These are phyloP conservation scores for Solanum pinnatisectum DNA, from an alignment of 257 asterid species.

Conservation along the genomic window DNA sequence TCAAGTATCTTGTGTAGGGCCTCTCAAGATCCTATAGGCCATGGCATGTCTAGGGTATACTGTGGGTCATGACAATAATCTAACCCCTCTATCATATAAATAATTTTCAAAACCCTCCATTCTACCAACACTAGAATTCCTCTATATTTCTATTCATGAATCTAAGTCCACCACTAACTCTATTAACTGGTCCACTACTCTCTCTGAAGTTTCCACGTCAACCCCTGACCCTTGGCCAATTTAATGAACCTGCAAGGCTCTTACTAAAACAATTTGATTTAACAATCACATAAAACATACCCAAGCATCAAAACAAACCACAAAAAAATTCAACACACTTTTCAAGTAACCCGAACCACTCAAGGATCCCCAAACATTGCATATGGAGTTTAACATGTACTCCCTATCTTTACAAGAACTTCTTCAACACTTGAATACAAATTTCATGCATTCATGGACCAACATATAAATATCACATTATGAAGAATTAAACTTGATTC, in stretches of 20 bases:
- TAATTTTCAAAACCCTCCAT: no score
- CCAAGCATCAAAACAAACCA: background rate
- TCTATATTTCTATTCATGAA: background rate
- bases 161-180: background rate
- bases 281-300: background rate
- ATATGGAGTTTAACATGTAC: background rate
- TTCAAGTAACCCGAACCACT: background rate
- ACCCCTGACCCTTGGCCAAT: background rate
- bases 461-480: background rate
- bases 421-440: no score
- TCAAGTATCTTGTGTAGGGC: no score
- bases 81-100: background rate
- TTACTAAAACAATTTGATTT: background rate
- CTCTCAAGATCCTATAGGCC: no score
- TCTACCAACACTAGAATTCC: background rate
- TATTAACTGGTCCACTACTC: background rate
- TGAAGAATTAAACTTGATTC: no score
- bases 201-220: background rate
- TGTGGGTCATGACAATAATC: no score
- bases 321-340: background rate
- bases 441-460: background rate
- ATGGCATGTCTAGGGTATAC: no score
- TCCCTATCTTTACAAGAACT: background rate
- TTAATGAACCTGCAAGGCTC: background rate
- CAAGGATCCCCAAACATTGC: background rate